Base-by-base conservation (phyloP, 2,329 filamentous ascomycete genomes). In the Sclerotinia sclerotiorum region DNA sequence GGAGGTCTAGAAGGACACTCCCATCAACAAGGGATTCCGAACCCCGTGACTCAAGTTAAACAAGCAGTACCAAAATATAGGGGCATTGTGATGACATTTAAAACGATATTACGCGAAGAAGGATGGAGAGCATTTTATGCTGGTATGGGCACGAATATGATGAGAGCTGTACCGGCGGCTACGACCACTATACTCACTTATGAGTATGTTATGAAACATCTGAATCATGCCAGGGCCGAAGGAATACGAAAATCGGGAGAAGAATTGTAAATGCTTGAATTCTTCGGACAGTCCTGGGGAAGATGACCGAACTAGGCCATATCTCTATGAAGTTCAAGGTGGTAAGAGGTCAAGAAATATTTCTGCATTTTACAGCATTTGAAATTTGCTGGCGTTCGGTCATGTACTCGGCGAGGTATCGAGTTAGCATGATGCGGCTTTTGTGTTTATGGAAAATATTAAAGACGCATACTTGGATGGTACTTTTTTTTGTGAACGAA, bases 101-200 rank as follows among this genome's bases (percentile, higher is more conserved):
- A 88, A 71, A 94, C 89, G 3, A 98, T 99, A 70, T 81, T 97
- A 49, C 83, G 82, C 46, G 95, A 99, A 79, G 95, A 99, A 79
- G 95, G 95, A 8, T 97, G 94, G 94, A 86, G 91, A 71, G 94
- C 94, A 4, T 98, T 99, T 76, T 99, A 99, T 78, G 94, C 94
- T 32, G 95, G 95, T 48, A 93, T 99, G 84, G 95, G 95, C 49
- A 97, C 94, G 61, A 99, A 99, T 80, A 92, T 99, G 88, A 93
- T 98, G 84, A 87, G 95, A 68, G 95, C 95, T 10, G 90, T 99
- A 17, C 95, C 95, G 44, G 93, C 95, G 29, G 94, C 95, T 27
- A 97, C 97, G 76, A 97, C 97, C 35, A 99, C 95, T 3, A 96
- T 99, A 90, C 84, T 98, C 77, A 98, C 94, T 17, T 99, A 97